Evolutionary conservation across 148 eudicot genomes (phyloP), one percentile per base, ranked within the genome.

Genomic region (Rhododendron simsii): DNA sequence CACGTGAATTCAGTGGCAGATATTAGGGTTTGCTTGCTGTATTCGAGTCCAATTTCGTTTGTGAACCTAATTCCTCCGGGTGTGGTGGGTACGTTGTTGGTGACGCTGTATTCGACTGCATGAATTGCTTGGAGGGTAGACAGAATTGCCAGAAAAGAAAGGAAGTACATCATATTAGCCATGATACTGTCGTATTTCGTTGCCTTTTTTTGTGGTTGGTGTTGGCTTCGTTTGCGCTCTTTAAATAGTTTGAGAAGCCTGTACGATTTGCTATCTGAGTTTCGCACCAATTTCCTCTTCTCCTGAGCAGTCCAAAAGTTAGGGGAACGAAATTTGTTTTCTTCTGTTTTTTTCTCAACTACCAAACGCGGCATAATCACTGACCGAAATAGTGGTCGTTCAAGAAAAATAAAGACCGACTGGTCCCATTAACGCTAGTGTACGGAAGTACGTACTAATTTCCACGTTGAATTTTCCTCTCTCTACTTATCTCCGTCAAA

Each of bases 1-100:
- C 89, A 91, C n/a, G 84, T 89, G 88, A 89, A 91, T 10, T 14
- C 41, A 12, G 93, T 76, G 75, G 91, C 81, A 2, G 85, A 35
- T 5, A 8, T 15, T 21, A 88, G 41, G 9, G 82, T 83, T 85
- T 88, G 88, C 28, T n/a, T 50, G 57, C 59, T 87, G 87, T 88
- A 91, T 7, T 65, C 80, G 11, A 16, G 45, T 4, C 91, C 90
- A 47, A 91, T 89, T 37, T 89, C 89, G 3, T 75, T 84, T 4
- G 14, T 84, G 83, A 86, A 91, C 10, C 88, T 74, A 28, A 75
- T 37, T 0, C 91, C 93, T 5, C 92, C 91, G 1, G 88, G 59
- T 13, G 92, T 82, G 18, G 71, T 74, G 7, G 85, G 81, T 4
- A 89, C 89, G 3, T 7, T 87, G 85, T 91, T 89, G 75, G 89